These are phyloP conservation scores for Prunus salicina DNA, from an alignment of 306 rosid species.

Conservation along the genomic window DNA sequence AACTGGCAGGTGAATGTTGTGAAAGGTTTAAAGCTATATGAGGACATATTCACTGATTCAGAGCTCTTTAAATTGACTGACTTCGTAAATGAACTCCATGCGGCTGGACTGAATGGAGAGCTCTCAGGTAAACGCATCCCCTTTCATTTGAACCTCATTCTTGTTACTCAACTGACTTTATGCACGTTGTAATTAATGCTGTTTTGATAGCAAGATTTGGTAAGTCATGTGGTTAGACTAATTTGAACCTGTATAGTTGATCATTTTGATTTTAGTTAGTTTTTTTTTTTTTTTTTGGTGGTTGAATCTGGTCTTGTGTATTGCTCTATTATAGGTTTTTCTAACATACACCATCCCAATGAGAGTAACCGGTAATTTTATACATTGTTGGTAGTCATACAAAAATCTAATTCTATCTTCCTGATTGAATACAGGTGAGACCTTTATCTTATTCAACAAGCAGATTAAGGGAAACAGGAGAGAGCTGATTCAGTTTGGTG, in stretches of 20 bases:
- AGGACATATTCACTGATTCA: constrained; percentile 65
- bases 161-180: not conserved
- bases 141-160: not conserved
- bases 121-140: constrained; percentile 56
- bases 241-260: not conserved
- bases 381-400: not conserved
- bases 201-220: not conserved
- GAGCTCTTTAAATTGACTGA: constrained; percentile 68
- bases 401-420: constrained; percentile 21
- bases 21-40: constrained; percentile 86
- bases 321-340: not conserved
- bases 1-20: constrained; percentile 93
- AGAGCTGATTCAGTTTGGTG: constrained; percentile 91
- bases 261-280: not conserved
- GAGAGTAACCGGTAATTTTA: not conserved
- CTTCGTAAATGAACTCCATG: constrained; percentile 66
- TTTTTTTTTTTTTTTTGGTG: not conserved
- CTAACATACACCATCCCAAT: too few species aligned
- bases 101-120: constrained; percentile 87
- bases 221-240: not conserved
- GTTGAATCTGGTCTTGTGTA: not conserved
- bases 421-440: constrained; percentile 55
- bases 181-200: not conserved
- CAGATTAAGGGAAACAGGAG: constrained; percentile 87
- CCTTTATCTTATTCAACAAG: constrained; percentile 85